Evolutionary conservation across 2,329 filamentous ascomycete genomes (phyloP).

Genomic region (Neoarthrinium moseri): DNA sequence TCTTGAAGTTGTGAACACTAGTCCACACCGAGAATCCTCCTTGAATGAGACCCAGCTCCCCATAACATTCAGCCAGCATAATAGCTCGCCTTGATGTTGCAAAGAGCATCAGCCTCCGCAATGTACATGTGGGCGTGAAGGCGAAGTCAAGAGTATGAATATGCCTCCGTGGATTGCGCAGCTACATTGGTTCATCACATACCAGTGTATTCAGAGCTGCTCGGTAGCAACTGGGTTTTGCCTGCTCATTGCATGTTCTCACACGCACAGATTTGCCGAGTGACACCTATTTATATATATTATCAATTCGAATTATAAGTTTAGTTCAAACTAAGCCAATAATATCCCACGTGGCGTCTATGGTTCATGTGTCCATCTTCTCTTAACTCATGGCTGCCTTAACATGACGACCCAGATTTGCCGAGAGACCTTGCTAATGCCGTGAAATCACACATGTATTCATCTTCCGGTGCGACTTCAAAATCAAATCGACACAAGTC

Average conservation of each 20-base stretch:
- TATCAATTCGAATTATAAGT: not conserved
- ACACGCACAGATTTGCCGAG: not conserved
- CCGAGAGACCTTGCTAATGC: not conserved
- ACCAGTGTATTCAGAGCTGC: not conserved
- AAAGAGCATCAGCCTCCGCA: too few relatives aligned
- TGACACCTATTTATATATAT: not conserved
- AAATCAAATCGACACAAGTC: conserved; percentile 55
- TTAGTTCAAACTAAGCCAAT: not conserved
- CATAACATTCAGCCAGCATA: too few relatives aligned
- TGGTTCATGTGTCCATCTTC: not conserved
- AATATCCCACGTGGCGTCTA: too few relatives aligned
- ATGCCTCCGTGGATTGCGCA: too few relatives aligned
- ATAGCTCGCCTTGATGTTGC: too few relatives aligned
- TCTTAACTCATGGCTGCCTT: not conserved
- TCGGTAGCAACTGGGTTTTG: not conserved
- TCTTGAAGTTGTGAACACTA: too few relatives aligned
- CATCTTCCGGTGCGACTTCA: conserved; percentile 25
- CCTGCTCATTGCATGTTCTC: not conserved
- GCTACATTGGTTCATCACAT: too few relatives aligned
- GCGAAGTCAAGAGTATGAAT: too few relatives aligned
- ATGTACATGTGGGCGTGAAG: too few relatives aligned
- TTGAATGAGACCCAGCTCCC: too few relatives aligned
- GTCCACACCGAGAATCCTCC: too few relatives aligned
- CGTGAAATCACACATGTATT: not conserved
- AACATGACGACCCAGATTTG: too few relatives aligned